Evolutionary conservation across 2,329 filamentous ascomycete species (phyloP).

Genomic region (Myriosclerotinia duriaeana): DNA sequence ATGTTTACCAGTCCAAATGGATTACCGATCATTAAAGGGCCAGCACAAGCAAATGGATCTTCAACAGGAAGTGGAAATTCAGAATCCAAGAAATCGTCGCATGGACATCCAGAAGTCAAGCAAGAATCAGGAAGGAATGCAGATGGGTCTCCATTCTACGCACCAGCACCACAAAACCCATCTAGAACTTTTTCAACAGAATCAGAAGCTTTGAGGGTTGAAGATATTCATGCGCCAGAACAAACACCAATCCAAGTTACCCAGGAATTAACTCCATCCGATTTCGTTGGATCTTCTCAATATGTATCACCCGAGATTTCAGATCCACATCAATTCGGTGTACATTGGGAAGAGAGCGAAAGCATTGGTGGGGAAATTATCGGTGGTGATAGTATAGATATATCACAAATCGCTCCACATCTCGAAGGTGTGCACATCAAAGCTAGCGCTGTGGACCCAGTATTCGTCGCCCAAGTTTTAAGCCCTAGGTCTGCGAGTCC

Average conservation of each 20-base stretch:
- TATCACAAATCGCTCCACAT: conserved; percentile 57
- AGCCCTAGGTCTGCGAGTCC: conserved; percentile 35
- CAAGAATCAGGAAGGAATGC: conserved; percentile 41
- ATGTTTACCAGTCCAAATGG: conserved; percentile 11
- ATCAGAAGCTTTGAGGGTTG: conserved; percentile 35
- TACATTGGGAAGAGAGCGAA: conserved; percentile 18
- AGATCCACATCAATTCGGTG: conserved; percentile 23
- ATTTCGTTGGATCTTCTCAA: conserved; percentile 33
- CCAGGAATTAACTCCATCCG: conserved; percentile 38
- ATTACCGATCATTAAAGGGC: not conserved
- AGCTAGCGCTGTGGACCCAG: conserved; percentile 49
- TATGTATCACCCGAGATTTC: conserved; percentile 17
- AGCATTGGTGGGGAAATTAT: not conserved
- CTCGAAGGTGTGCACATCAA: conserved; percentile 61
- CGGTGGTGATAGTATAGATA: conserved; percentile 50
- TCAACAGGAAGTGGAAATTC: conserved; percentile 14
- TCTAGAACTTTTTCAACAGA: conserved; percentile 36
- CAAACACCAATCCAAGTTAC: conserved; percentile 38
- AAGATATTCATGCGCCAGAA: conserved; percentile 33
- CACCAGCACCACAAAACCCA: conserved; percentile 39
- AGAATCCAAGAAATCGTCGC: conserved; percentile 7
- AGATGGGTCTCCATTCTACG: conserved; percentile 41
- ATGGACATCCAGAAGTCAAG: conserved; percentile 17
- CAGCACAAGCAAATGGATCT: not conserved
- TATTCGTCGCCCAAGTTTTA: conserved; percentile 38